These are phyloP conservation scores for Plasmopara viticola DNA, from an alignment of 352 stramenopile genomes.

Conservation along the genomic window DNA sequence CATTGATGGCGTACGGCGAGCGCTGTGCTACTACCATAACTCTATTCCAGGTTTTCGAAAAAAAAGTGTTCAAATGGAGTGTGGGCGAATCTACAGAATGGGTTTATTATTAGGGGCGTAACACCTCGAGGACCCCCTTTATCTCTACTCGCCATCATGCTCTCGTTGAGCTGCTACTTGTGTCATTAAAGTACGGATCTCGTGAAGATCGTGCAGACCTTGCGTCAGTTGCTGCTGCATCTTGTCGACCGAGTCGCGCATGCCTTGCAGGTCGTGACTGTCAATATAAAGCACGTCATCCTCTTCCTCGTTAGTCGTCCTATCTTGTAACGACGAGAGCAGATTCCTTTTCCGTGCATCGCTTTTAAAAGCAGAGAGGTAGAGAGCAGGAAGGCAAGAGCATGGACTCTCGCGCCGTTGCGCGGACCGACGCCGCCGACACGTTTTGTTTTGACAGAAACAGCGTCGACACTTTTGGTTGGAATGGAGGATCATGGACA, in stretches of 20 bases:
- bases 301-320: conserved; percentile 1
- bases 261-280: conserved; percentile 15
- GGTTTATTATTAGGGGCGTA: neutral
- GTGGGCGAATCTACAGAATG: no score
- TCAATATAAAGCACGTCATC: conserved; percentile 13
- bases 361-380: neutral
- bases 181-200: conserved; percentile 23
- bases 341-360: conserved; percentile 4
- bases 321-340: neutral
- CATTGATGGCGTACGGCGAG: conserved; percentile 33
- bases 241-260: conserved; percentile 21
- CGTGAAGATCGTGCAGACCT: conserved; percentile 19
- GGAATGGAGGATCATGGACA: conserved; percentile 7
- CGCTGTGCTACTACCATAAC: conserved; percentile 26
- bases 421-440: conserved; percentile 6
- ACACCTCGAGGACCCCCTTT: conserved; percentile 5
- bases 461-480: conserved; percentile 12
- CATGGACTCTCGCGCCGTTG: conserved; percentile 5
- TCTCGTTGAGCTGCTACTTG: conserved; percentile 4
- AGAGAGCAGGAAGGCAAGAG: conserved; percentile 5
- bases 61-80: no score
- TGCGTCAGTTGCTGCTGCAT: conserved; percentile 29
- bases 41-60: no score
- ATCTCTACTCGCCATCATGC: conserved; percentile 3
- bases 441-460: conserved; percentile 12